phyloP scores from a whole-genome alignment of 805 yeast genomes.

The Maudiozyma pseudohumilis region DNA sequence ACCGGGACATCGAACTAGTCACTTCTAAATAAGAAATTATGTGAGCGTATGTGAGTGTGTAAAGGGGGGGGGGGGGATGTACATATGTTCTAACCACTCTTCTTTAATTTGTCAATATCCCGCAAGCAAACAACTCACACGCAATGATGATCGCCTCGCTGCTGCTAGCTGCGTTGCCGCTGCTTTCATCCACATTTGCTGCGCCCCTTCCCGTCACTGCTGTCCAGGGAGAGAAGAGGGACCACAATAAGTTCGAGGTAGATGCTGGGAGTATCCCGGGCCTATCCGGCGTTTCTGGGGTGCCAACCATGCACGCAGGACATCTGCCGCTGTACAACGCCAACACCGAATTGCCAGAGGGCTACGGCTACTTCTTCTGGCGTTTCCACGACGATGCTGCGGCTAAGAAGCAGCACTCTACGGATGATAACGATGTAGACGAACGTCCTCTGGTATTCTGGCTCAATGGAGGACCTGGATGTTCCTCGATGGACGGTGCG shows the following conservation, averaged over 20 bases:
- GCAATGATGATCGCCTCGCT: no score
- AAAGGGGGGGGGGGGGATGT: no score
- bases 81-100: no score
- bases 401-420: neutral
- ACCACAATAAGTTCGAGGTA: conserved; percentile 15
- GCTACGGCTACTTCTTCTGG: conserved; percentile 59
- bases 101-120: no score
- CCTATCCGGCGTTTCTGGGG: conserved; percentile 10
- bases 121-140: no score
- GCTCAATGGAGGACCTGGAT: conserved; percentile 98
- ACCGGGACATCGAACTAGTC: no score
- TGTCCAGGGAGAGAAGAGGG: neutral
- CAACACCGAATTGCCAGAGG: conserved; percentile 5
- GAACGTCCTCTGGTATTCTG: conserved; percentile 55
- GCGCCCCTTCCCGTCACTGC: no score
- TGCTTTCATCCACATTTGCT: no score
- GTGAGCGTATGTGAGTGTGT: no score
- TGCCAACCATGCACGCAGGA: conserved; percentile 50
- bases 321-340: conserved; percentile 35
- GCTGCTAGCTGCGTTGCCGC: no score
- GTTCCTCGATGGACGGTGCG: conserved; percentile 97
- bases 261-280: conserved; percentile 25
- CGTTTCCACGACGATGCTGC: conserved; percentile 32
- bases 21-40: no score
- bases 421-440: conserved; percentile 11